phyloP scores from a whole-genome alignment of 176 grass and related monocot species.

The Rhynchospora pubera region DNA sequence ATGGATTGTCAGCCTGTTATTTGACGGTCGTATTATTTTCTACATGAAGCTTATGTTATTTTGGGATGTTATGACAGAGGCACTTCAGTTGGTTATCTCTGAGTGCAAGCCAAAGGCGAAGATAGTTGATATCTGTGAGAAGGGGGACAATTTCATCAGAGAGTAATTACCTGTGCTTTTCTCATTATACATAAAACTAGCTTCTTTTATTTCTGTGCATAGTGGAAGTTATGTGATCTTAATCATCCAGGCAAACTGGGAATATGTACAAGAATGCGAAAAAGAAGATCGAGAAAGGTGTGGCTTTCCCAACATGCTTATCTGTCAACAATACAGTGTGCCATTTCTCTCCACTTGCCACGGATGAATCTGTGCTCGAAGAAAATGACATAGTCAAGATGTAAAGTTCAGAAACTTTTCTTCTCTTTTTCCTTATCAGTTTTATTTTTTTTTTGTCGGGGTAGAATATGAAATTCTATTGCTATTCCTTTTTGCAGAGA shows the following conservation, averaged over 20 bases:
- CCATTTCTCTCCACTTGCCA: slow-evolving; percentile 86
- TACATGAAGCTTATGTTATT: background rate
- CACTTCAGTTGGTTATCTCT: slow-evolving; percentile 61
- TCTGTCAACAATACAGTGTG: slow-evolving; percentile 92
- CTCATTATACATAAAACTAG: background rate
- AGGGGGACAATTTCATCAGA: slow-evolving; percentile 76
- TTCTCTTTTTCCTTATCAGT: background rate
- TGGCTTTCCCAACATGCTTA: slow-evolving; percentile 92
- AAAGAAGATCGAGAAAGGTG: slow-evolving; percentile 93
- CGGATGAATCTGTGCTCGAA: slow-evolving; percentile 64
- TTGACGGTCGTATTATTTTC: background rate
- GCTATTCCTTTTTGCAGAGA: slow-evolving; percentile 45
- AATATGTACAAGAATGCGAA: slow-evolving; percentile 93
- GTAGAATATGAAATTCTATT: background rate
- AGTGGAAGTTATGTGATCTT: background rate
- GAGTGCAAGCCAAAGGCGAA: slow-evolving; percentile 93
- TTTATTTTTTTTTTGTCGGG: background rate
- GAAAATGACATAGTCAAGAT: slow-evolving; percentile 98
- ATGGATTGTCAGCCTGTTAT: too few species aligned
- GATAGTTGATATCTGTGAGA: slow-evolving; percentile 91
- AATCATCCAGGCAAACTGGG: slow-evolving; percentile 60
- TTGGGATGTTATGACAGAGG: slow-evolving; percentile 43
- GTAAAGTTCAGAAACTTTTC: slow-evolving; percentile 34
- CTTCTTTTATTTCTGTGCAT: background rate
- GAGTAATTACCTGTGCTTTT: slow-evolving; percentile 47